Evolutionary conservation across 225 moss, liverwort and hornwort species (phyloP), one percentile per base, ranked within the genome.

Genomic region (Rhytidiadelphus loreus): DNA sequence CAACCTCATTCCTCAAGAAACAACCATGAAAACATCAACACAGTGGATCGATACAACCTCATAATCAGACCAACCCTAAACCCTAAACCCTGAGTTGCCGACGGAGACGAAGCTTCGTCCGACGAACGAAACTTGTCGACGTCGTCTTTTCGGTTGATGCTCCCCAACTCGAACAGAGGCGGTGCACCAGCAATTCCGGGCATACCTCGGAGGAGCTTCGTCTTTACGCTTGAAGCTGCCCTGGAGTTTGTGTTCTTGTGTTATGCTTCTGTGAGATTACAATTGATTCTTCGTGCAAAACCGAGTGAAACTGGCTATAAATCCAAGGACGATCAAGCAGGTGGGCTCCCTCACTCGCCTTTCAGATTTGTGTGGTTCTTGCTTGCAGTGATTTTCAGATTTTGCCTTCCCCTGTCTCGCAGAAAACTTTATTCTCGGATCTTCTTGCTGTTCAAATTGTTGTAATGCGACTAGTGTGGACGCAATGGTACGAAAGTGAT

Each of bases 41-140:
- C 25, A 41, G 39, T 39, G 30, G 35, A 32, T 55, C 24, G 23
- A n/a, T 35, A 41, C 12, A 82, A 13, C 16, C 24, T 13, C 56
- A 29, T 13, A 65, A 83, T 53, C 50, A 33, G n/a, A 37, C 17
- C 6, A 73, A 15, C 25, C 10, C 62, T 63, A 87, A 92, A 83
- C 92, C 93, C 90, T 90, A 89, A 90, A 88, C 83, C 85, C 85
- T 63, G 55, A 15, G 15, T 21, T 43, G 15, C 61, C 37, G 88
- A 92, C 92, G 90, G 41, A 85, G 59, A 77, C 21, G 43, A 50
- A 77, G 32, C 37, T 87, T 83, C 90, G 86, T 90, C 80, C 89
- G 60, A 85, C 87, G 90, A 87, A 93, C 90, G 86, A 89, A 85
- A 76, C 15, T 81, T 60, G 44, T 81, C 81, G 81, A 81, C 81